Conservation (phyloP, 164 flowering plant genomes). For the Chimonanthus salicifolius region DNA sequence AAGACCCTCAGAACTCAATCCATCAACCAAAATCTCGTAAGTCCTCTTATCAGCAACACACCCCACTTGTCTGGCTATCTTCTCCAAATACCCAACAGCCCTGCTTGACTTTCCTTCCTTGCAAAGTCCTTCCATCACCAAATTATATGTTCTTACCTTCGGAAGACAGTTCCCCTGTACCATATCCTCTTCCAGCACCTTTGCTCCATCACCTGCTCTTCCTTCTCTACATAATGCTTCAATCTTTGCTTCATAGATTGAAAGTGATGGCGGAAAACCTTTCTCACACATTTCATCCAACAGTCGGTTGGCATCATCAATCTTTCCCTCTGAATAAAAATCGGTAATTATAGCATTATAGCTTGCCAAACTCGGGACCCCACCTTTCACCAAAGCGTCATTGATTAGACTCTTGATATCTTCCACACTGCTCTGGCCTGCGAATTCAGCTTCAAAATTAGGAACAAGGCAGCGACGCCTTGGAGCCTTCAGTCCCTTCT, state of each 20-base stretch:
- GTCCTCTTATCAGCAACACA: constrained; percentile 50
- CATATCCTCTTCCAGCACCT: constrained; percentile 54
- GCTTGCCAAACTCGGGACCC: constrained; percentile 45
- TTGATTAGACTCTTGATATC: constrained; percentile 39
- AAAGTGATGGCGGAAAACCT: constrained; percentile 39
- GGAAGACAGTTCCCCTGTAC: constrained; percentile 42
- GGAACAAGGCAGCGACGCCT: constrained; percentile 27
- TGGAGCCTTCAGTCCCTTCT: constrained; percentile 70
- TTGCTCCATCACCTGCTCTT: constrained; percentile 35
- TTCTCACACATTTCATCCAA: constrained; percentile 41
- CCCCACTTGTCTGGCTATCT: constrained; percentile 59
- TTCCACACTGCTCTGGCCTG: constrained; percentile 22
- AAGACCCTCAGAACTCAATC: constrained; percentile 47
- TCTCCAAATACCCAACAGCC: constrained; percentile 45
- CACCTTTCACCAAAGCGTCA: constrained; percentile 49
- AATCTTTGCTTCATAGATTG: constrained; percentile 52
- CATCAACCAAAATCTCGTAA: constrained; percentile 41
- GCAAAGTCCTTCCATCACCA: constrained; percentile 51
- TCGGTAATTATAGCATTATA: constrained; percentile 52
- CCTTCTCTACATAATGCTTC: constrained; percentile 40
- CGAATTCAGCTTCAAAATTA: constrained; percentile 26
- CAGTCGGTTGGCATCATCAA: constrained; percentile 41
- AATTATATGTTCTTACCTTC: constrained; percentile 36
- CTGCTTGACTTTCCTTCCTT: constrained; percentile 30
- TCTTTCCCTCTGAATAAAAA: constrained; percentile 49